These are phyloP conservation scores for Calonectria crousiana DNA, from an alignment of 2,329 filamentous ascomycete genomes.

Conservation along the genomic window DNA sequence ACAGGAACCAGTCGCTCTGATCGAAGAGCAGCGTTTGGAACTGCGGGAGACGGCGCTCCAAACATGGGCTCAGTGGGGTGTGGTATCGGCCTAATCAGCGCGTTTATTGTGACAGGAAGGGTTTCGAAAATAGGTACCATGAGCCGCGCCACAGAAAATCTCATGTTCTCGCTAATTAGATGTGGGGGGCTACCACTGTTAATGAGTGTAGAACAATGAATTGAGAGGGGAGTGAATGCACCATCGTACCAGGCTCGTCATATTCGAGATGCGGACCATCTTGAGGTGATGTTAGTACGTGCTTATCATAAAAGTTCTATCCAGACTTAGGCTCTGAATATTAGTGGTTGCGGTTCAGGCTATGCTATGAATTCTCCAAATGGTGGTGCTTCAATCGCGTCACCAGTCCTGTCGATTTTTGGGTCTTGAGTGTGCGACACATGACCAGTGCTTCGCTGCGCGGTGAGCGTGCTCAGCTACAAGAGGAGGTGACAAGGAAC, in stretches of 20 bases:
- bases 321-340: background rate
- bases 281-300: background rate
- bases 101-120: background rate
- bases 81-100: background rate
- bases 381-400: background rate
- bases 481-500: background rate
- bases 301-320: background rate
- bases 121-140: background rate
- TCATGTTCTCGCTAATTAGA: background rate
- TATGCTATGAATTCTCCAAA: background rate
- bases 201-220: background rate
- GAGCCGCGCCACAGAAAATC: background rate
- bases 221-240: background rate
- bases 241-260: background rate
- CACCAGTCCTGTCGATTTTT: background rate
- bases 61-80: background rate
- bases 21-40: background rate
- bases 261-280: background rate
- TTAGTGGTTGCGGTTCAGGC: background rate
- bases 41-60: background rate
- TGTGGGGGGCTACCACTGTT: background rate
- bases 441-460: background rate
- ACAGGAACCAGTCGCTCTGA: background rate
- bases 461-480: background rate
- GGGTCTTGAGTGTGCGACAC: background rate